Evolutionary conservation across 2,329 filamentous ascomycete genomes (phyloP), one percentile per base, ranked within the genome.

Genomic region (Ophiostoma tasmaniense): DNA sequence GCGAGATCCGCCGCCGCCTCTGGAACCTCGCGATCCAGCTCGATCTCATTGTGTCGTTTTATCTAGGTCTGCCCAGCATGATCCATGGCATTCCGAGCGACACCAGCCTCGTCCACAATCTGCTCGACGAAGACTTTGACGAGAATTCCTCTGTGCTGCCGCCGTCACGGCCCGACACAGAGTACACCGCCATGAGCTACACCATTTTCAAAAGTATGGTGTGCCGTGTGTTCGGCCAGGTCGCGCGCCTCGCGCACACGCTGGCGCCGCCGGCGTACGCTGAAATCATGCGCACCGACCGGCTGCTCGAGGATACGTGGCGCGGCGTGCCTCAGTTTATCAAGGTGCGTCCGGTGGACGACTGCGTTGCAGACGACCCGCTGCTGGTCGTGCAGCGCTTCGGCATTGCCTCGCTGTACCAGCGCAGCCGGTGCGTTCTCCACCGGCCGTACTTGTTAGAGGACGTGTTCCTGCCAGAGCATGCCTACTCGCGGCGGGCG

Each of bases 1-100:
- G 82, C 6, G 84, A 87, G 76, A 85, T 85, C 81, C 79, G 82
- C 14, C 78, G 83, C 39, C 78, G 83, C 17, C 75, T 83, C 73
- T 87, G 84, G 85, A 81, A 83, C 71, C 78, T 85, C 71, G 80
- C 81, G 2, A 76, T 80, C 33, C 86, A 89, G 74, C 81, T 89
- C 64, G 89, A 91, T 74, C 76, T 88, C 2, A 76, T 90, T 3
- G 86, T 88, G 33, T 85, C 87, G 1, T 90, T 89, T 74, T 88
- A 90, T 74, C 82, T 90, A 70, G 89, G 89, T 1, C 79, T 91
- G 68, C 89, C 89, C 2, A 83, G 83, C 74, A 88, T 90, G 85
- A 81, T 90, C 62, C 82, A 87, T 69, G 80, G 83, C 30, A 84
- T 88, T 45, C 87, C 90, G 70, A 85, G 83, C 64, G 89, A 91